Evolutionary conservation across 2,329 filamentous ascomycete species (phyloP).

Genomic region (Pseudogymnoascus sp.): DNA sequence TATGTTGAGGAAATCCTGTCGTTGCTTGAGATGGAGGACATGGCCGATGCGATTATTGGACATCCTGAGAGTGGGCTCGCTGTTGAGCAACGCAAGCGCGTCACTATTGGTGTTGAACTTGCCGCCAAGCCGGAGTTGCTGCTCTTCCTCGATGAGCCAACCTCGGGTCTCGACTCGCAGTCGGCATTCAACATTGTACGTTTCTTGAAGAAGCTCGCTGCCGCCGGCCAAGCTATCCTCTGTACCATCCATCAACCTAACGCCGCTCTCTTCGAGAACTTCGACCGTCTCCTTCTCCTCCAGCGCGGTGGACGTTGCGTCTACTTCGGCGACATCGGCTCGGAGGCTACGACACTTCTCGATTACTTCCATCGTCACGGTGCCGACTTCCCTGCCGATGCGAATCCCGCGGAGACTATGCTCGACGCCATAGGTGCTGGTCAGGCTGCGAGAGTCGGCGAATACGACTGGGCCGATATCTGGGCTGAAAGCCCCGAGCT

Average conservation of each 20-base stretch:
- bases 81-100: constrained; percentile 54
- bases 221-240: constrained; percentile 45
- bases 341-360: constrained; percentile 49
- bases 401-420: constrained; percentile 43
- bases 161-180: constrained; percentile 56
- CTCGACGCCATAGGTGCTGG: constrained; percentile 40
- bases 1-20: constrained; percentile 70
- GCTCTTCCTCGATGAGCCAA: constrained; percentile 56
- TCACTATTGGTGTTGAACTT: constrained; percentile 54
- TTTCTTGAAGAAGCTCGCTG: constrained; percentile 55
- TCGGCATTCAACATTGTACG: constrained; percentile 56
- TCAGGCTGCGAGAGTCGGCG: constrained; percentile 53
- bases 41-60: constrained; percentile 59
- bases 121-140: constrained; percentile 51
- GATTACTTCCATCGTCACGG: constrained; percentile 57
- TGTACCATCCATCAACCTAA: constrained; percentile 51
- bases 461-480: constrained; percentile 62
- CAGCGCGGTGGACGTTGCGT: constrained; percentile 59
- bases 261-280: constrained; percentile 45
- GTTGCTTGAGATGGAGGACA: constrained; percentile 60
- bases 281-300: constrained; percentile 58
- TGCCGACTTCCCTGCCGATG: constrained; percentile 43
- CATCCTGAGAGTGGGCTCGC: constrained; percentile 54
- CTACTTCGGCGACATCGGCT: constrained; percentile 62
- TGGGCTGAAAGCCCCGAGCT: constrained; percentile 61